Conservation (phyloP, 2,329 filamentous ascomycete species). For the Microdochium nivale region DNA sequence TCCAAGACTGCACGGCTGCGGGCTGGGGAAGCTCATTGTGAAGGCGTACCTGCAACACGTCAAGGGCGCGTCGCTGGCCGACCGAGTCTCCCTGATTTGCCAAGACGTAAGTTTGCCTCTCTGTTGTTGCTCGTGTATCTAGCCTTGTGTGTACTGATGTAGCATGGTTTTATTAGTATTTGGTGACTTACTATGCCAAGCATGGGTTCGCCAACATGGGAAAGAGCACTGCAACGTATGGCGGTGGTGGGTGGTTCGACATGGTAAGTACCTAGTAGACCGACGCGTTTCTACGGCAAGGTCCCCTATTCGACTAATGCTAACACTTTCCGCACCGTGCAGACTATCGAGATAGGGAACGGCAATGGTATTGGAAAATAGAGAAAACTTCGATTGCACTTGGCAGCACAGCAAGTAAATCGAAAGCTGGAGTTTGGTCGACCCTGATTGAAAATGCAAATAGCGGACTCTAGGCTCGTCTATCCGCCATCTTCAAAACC, state of each 20-base stretch:
- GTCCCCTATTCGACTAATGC: background rate
- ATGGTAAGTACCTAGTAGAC: conserved; percentile 47
- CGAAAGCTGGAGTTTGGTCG: too few relatives aligned
- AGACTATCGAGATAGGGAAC: conserved; percentile 2
- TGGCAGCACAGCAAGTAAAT: too few relatives aligned
- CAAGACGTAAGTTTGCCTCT: conserved; percentile 47
- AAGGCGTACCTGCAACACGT: conserved; percentile 72
- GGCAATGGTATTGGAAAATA: too few relatives aligned
- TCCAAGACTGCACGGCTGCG: conserved; percentile 64
- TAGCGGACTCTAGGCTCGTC: too few relatives aligned
- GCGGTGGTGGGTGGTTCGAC: conserved; percentile 73
- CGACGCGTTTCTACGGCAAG: too few relatives aligned
- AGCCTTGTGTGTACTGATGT: background rate
- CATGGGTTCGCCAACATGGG: conserved; percentile 65
- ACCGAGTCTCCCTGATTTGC: conserved; percentile 68
- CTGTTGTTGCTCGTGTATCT: too few relatives aligned
- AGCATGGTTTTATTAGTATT: conserved; percentile 39
- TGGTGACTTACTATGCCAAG: conserved; percentile 68
- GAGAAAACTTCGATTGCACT: too few relatives aligned
- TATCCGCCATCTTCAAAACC: too few relatives aligned
- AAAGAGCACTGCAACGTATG: conserved; percentile 60
- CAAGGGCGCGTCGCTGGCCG: conserved; percentile 58
- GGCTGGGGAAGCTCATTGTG: conserved; percentile 66
- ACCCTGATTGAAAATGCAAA: too few relatives aligned
- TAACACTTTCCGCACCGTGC: background rate